Base-by-base conservation (phyloP, 345 rosid genomes). In the Pugionium cornutum region DNA sequence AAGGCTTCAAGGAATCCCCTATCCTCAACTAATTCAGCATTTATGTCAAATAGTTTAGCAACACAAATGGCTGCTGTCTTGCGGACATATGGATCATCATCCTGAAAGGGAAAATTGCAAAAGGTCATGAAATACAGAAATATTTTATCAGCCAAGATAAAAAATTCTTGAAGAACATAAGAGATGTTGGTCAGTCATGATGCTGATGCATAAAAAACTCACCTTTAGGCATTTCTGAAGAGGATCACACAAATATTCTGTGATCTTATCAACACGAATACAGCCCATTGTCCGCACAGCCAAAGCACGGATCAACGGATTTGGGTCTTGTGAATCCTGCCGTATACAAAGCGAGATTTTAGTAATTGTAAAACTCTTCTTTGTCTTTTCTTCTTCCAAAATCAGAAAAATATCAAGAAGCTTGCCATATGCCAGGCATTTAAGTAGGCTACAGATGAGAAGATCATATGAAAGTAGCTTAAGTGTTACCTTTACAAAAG, bases 171-270 rank as follows among this genome's bases (percentile, higher is more conserved):
- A 43, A 18, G 35, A 18, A 11, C 62, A 50, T 10, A 52, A 18
- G 26, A 62, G 10, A 39, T 56, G 36, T 56, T 47, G 11, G 51
- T 36, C 4, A 36, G 40, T 36, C 6, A 36, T 3, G 40, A 36
- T 36, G 40, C 40, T 36, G 40, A 36, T 36, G 8, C 40, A 44
- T 51, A 51, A 47, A 11, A 42, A 27, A 29, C 43, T 45, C 70
- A 92, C 98, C 97, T 89, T 89, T 53, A 92, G 91, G 74, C 97
- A 92, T 76, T 96, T 87, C 80, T 92, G 98, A 70, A 92, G 98
- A 57, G 97, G 97, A 78, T 92, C 98, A 43, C 97, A 92, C 9
- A 92, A 76, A 73, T 92, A 92, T 69, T 92, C 97, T 3, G 97
- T 92, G 64, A 92, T 89, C 82, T 89, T 89, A 77, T 89, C 97